Percentiles rank a stretch among this genome's conserved stretches.
Conservation (phyloP, 495 filamentous ascomycete genomes). For the Immersiella caudata region DNA sequence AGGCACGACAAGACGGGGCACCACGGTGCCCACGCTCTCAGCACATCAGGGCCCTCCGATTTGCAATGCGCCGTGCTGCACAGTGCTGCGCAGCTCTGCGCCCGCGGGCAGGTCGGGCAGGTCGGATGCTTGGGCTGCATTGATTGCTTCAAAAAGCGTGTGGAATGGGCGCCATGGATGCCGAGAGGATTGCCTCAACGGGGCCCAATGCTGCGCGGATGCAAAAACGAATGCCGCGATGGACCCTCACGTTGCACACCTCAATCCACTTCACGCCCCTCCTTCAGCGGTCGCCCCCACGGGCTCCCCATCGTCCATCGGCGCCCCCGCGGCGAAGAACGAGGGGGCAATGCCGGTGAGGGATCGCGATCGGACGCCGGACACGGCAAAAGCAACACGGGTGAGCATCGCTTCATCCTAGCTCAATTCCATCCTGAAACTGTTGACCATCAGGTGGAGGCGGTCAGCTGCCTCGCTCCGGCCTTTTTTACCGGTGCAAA, state of each 20-base stretch:
- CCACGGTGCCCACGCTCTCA: neutral
- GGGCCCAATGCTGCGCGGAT: conserved; percentile 13
- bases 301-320: conserved; percentile 5
- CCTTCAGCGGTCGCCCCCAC: conserved; percentile 7
- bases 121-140: neutral
- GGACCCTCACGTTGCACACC: neutral
- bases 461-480: conserved; percentile 9
- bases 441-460: conserved; percentile 11
- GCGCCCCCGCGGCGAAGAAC: conserved; percentile 1
- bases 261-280: neutral
- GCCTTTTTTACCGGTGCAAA: conserved; percentile 1
- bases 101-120: neutral
- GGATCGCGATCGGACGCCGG: conserved; percentile 14
- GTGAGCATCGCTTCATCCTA: neutral
- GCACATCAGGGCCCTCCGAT: neutral
- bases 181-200: neutral
- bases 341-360: conserved; percentile 2
- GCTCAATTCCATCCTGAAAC: conserved; percentile 9
- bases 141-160: neutral
- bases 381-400: conserved; percentile 5
- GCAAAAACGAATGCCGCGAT: conserved; percentile 10
- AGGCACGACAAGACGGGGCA: neutral
- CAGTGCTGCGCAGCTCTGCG: conserved; percentile 6
- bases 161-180: neutral
- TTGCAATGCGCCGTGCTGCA: neutral